Evolutionary conservation across 768 basidiomycete genomes (phyloP).

Genomic region (Mycena epipterygia): DNA sequence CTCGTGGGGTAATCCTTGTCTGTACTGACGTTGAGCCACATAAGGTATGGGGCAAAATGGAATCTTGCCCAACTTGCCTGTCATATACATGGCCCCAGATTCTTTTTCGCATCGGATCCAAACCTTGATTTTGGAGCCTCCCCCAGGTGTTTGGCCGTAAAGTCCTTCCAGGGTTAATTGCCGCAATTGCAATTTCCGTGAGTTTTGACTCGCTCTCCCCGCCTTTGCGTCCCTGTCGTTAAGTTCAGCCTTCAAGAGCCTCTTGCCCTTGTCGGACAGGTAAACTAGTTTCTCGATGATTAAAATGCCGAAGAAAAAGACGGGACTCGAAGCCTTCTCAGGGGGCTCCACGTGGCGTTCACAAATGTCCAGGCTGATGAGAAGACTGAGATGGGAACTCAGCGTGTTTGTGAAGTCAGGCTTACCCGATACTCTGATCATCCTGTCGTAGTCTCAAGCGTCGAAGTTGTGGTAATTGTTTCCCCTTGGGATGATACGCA

Average conservation of each 20-base stretch:
- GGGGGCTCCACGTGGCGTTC: conserved; percentile 17
- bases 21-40: background rate
- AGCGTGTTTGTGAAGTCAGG: too few species aligned
- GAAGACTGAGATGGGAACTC: background rate
- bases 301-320: conserved; percentile 67
- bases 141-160: conserved; percentile 43
- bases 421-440: conserved; percentile 17
- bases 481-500: background rate
- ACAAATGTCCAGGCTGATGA: conserved; percentile 11
- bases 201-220: conserved; percentile 7
- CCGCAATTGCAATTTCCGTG: conserved; percentile 38
- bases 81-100: conserved; percentile 57
- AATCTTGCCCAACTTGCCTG: conserved; percentile 46
- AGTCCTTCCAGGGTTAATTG: conserved; percentile 53
- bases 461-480: conserved; percentile 10
- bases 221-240: conserved; percentile 45
- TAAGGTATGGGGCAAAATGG: conserved; percentile 19
- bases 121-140: conserved; percentile 52
- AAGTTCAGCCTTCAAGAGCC: conserved; percentile 60
- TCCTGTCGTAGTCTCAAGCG: background rate
- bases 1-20: conserved; percentile 1
- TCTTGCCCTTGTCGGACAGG: conserved; percentile 62
- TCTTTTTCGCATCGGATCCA: conserved; percentile 58
- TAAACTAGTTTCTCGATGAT: conserved; percentile 60
- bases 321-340: conserved; percentile 27